These are phyloP conservation scores for Lachancea nothofagi DNA, from an alignment of 805 yeast genomes.

Conservation along the genomic window DNA sequence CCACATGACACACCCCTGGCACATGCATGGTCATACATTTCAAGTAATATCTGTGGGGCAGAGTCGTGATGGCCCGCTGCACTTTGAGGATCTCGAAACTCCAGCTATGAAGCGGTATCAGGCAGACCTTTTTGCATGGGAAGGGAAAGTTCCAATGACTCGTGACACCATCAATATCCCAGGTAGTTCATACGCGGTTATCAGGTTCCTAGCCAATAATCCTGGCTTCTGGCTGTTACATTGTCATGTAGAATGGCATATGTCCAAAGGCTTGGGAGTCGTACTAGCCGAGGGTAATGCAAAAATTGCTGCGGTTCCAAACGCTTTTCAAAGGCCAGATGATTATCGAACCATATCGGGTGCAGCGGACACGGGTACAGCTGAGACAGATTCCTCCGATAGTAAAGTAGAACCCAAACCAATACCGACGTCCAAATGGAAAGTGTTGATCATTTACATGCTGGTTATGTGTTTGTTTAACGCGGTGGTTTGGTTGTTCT, in stretches of 20 bases:
- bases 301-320: neutral
- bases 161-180: slow-evolving; percentile 63
- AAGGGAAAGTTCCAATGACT: slow-evolving; percentile 39
- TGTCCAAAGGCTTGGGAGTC: slow-evolving; percentile 56
- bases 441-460: slow-evolving; percentile 18
- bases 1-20: slow-evolving; percentile 64
- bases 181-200: slow-evolving; percentile 51
- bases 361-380: neutral
- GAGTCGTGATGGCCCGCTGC: slow-evolving; percentile 37
- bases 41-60: slow-evolving; percentile 44
- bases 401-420: neutral
- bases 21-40: slow-evolving; percentile 55
- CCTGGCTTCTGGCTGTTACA: slow-evolving; percentile 82
- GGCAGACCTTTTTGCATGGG: slow-evolving; percentile 21
- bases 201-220: slow-evolving; percentile 55
- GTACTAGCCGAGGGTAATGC: slow-evolving; percentile 37
- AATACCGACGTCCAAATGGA: slow-evolving; percentile 6
- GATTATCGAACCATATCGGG: neutral
- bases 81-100: slow-evolving; percentile 35
- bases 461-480: slow-evolving; percentile 18
- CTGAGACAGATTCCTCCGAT: neutral
- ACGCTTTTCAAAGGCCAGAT: slow-evolving; percentile 1
- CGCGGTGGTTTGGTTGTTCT: slow-evolving; percentile 10
- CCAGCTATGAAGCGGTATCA: slow-evolving; percentile 38
- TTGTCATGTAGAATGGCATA: slow-evolving; percentile 72